These are phyloP conservation scores for Sporothrix protearum DNA, from an alignment of 2,329 filamentous ascomycete species.

Conservation along the genomic window DNA sequence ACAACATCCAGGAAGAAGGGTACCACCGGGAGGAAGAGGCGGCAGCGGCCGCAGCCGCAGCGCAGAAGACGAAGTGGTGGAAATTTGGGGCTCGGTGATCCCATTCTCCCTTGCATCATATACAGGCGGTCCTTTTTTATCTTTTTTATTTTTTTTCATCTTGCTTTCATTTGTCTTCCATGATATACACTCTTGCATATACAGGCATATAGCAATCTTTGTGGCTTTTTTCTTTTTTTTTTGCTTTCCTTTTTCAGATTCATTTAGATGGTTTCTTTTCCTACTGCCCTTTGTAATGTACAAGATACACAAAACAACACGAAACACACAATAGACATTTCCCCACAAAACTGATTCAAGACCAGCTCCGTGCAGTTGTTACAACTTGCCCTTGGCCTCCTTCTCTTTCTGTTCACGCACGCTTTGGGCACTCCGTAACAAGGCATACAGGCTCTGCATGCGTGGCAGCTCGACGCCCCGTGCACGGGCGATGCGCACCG, in stretches of 20 bases:
- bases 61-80: slow-evolving; percentile 26
- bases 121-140: background rate
- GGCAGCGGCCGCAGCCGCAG: slow-evolving; percentile 29
- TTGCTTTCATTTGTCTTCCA: background rate
- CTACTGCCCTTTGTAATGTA: background rate
- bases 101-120: background rate
- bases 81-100: background rate
- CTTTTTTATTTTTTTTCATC: background rate
- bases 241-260: background rate
- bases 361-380: no score
- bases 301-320: background rate
- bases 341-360: no score
- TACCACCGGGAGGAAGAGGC: slow-evolving; percentile 38
- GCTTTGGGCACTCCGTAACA: slow-evolving; percentile 60
- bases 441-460: slow-evolving; percentile 63
- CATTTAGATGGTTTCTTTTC: background rate
- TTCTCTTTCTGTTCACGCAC: slow-evolving; percentile 40
- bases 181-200: slow-evolving; percentile 8
- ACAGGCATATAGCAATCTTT: background rate
- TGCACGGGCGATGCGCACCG: slow-evolving; percentile 60
- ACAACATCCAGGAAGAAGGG: slow-evolving; percentile 74
- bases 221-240: no score
- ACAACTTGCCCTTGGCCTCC: slow-evolving; percentile 38
- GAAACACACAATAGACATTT: background rate
- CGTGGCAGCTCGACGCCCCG: slow-evolving; percentile 63